Conservation (phyloP, 1,284 basidiomycete genomes). For the Marasmius tenuissimus region DNA sequence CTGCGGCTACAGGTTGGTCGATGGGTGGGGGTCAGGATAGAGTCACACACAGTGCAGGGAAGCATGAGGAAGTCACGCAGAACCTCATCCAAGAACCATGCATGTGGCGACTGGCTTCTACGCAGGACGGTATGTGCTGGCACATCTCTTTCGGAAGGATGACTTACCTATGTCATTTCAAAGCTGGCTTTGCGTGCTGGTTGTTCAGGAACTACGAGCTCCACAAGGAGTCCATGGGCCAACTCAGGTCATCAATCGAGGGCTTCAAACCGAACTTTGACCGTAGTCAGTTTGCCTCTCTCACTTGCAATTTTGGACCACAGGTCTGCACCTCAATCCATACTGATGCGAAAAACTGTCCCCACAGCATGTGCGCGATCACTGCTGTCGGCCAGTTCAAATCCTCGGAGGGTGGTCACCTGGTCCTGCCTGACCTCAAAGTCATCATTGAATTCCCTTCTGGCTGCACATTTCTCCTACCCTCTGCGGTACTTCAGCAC, state of each 20-base stretch:
- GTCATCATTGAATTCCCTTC: too few species aligned
- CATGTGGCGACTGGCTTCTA: not conserved
- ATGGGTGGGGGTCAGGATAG: not conserved
- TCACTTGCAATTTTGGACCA: not conserved
- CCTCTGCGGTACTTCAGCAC: not conserved
- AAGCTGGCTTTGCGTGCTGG: not conserved
- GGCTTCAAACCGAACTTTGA: not conserved
- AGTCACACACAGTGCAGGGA: not conserved
- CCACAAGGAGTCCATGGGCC: not conserved
- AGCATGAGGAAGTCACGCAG: not conserved
- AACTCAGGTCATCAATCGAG: not conserved
- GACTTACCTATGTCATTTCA: not conserved
- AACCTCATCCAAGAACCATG: not conserved
- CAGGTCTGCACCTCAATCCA: not conserved
- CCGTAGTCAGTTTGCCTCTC: not conserved
- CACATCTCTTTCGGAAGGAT: not conserved
- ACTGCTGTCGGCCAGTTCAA: not conserved
- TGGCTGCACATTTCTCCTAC: not conserved
- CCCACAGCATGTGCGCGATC: not conserved
- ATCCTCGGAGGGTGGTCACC: not conserved
- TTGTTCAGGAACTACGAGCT: not conserved
- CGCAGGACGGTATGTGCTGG: not conserved
- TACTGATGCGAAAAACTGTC: not conserved
- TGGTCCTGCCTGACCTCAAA: too few species aligned
- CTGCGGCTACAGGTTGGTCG: not conserved